Conservation (phyloP, 108 stramenopile genomes). For the Nitzschia sp. region DNA sequence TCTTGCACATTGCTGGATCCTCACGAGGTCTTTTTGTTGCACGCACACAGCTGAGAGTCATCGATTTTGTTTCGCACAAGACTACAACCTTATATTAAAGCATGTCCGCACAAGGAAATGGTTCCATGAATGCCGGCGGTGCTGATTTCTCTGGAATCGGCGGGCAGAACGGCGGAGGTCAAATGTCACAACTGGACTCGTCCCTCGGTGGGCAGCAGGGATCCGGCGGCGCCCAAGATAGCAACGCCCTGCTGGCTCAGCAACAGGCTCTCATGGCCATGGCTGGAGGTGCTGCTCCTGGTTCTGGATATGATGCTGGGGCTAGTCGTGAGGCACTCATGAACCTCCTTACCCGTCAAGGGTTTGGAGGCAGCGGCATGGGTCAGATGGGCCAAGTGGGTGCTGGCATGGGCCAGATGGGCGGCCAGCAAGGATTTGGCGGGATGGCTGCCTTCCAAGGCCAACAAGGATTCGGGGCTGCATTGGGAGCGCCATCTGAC, state of each 20-base stretch:
- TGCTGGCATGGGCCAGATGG: conserved; percentile 20
- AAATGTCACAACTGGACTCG: conserved; percentile 8
- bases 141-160: background rate
- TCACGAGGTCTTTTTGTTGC: no score
- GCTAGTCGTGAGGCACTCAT: conserved; percentile 39
- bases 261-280: conserved; percentile 37
- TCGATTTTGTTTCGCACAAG: no score
- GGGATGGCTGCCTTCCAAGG: conserved; percentile 28
- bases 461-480: conserved; percentile 26
- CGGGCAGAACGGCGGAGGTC: background rate
- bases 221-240: conserved; percentile 7
- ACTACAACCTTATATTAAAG: no score
- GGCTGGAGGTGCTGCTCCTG: conserved; percentile 21
- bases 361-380: conserved; percentile 35
- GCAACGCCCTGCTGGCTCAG: conserved; percentile 29
- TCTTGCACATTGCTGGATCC: no score
- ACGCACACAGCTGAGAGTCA: no score
- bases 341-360: conserved; percentile 39
- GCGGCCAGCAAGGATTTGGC: conserved; percentile 24
- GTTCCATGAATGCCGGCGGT: no score
- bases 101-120: background rate
- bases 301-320: conserved; percentile 33
- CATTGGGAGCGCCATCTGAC: conserved; percentile 10
- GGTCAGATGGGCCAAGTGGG: conserved; percentile 23
- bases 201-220: conserved; percentile 11